Evolutionary conservation across 768 basidiomycete species (phyloP).

Genomic region (Termitomyces sp.): DNA sequence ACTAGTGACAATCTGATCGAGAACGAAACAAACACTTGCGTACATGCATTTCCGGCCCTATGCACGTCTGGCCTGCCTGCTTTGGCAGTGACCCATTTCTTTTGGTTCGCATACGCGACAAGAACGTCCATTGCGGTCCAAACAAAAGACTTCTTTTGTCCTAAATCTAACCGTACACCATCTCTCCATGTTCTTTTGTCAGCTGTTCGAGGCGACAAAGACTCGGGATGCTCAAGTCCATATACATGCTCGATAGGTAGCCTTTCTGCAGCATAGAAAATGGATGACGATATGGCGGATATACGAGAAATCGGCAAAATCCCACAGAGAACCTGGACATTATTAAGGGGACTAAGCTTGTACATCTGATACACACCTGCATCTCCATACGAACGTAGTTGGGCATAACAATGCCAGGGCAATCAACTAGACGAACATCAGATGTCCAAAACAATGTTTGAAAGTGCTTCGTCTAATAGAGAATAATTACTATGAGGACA

Average conservation of each 20-base stretch:
- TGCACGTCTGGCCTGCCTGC: slow-evolving; percentile 85
- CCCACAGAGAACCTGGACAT: slow-evolving; percentile 54
- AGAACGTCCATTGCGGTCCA: slow-evolving; percentile 92
- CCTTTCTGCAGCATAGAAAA: slow-evolving; percentile 59
- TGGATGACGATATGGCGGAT: slow-evolving; percentile 78
- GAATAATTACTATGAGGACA: not conserved
- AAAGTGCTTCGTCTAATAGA: slow-evolving; percentile 83
- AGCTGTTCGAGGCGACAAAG: slow-evolving; percentile 26
- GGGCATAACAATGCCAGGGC: slow-evolving; percentile 93
- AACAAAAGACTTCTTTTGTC: slow-evolving; percentile 10
- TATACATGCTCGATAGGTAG: slow-evolving; percentile 77
- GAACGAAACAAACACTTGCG: slow-evolving; percentile 24
- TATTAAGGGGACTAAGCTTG: slow-evolving; percentile 2
- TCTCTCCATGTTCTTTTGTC: slow-evolving; percentile 81
- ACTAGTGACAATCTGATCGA: not conserved
- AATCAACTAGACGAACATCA: slow-evolving; percentile 88
- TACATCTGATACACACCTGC: slow-evolving; percentile 42
- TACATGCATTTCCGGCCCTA: slow-evolving; percentile 86
- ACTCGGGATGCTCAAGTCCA: slow-evolving; percentile 47
- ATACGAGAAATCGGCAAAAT: slow-evolving; percentile 78
- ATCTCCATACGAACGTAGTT: slow-evolving; percentile 76
- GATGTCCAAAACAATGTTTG: slow-evolving; percentile 89
- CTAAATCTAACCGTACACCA: slow-evolving; percentile 27
- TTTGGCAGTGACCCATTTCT: slow-evolving; percentile 87
- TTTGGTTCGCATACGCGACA: slow-evolving; percentile 66